These are phyloP conservation scores for Aspergillus luchuensis DNA, from an alignment of 2,329 filamentous ascomycete genomes.

Conservation along the genomic window DNA sequence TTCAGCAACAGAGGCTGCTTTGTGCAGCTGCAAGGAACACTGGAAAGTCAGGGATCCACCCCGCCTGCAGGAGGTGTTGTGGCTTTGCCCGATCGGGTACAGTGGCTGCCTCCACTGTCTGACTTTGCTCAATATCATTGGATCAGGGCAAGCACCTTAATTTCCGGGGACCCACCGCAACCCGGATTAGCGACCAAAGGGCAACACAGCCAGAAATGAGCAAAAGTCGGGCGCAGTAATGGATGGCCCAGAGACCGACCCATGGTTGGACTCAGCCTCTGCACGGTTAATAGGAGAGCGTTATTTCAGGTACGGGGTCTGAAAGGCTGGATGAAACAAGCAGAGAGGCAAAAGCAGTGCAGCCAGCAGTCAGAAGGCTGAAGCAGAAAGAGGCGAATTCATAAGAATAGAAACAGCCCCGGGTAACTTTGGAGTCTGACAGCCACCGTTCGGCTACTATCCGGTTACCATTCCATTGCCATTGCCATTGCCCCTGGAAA, in stretches of 20 bases:
- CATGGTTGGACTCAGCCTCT: background rate
- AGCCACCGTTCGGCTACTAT: background rate
- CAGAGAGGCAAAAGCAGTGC: too few relatives aligned
- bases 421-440: background rate
- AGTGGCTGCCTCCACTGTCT: background rate
- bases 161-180: slow-evolving; percentile 3
- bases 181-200: background rate
- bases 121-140: background rate
- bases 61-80: background rate
- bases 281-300: background rate
- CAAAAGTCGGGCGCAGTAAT: background rate
- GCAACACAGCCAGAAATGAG: background rate
- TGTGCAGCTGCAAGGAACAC: slow-evolving; percentile 8
- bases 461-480: too few relatives aligned
- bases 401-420: slow-evolving; percentile 3
- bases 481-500: background rate
- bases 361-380: background rate
- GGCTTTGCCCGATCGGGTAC: background rate
- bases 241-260: background rate
- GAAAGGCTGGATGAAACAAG: background rate
- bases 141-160: background rate
- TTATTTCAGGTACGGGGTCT: slow-evolving; percentile 2
- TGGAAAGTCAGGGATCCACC: background rate
- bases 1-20: background rate
- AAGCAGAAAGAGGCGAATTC: background rate